A percentile compares a stretch with the other conserved stretches of the same genome.
Conservation (phyloP, 1,284 basidiomycete species). For the Cutaneotrichosporon cavernicola region DNA sequence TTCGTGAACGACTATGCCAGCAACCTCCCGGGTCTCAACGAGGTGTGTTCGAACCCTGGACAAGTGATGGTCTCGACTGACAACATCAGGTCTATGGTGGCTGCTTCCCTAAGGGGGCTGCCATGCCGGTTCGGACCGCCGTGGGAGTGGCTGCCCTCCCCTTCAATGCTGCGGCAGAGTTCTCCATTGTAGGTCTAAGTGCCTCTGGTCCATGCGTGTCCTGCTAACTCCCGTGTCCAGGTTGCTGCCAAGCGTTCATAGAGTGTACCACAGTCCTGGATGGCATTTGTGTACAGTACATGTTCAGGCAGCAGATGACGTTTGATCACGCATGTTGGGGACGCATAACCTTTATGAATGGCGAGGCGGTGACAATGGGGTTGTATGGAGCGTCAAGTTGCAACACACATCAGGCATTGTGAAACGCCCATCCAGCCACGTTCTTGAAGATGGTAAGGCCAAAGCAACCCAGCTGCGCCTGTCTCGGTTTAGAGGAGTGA, state of each 20-base stretch:
- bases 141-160: conserved; percentile 23
- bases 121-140: conserved; percentile 20
- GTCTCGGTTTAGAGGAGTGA: no score
- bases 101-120: conserved; percentile 15
- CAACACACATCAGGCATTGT: no score
- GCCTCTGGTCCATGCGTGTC: background rate
- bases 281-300: background rate
- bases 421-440: no score
- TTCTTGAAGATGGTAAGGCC: no score
- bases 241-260: conserved; percentile 2
- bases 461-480: no score
- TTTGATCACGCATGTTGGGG: no score
- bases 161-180: conserved; percentile 18
- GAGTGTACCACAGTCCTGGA: background rate
- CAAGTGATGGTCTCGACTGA: background rate
- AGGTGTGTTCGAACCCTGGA: background rate
- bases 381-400: no score
- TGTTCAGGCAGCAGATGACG: background rate
- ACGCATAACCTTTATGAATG: no score
- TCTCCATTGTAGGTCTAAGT: conserved; percentile 19
- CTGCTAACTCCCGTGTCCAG: background rate
- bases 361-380: no score
- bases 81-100: conserved; percentile 14
- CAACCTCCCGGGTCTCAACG: conserved; percentile 21
- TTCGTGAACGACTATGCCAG: conserved; percentile 18